Percentiles rank a stretch among this genome's conserved stretches.
phyloP scores from a whole-genome alignment of 352 stramenopile species.

The Globisporangium alternatum region DNA sequence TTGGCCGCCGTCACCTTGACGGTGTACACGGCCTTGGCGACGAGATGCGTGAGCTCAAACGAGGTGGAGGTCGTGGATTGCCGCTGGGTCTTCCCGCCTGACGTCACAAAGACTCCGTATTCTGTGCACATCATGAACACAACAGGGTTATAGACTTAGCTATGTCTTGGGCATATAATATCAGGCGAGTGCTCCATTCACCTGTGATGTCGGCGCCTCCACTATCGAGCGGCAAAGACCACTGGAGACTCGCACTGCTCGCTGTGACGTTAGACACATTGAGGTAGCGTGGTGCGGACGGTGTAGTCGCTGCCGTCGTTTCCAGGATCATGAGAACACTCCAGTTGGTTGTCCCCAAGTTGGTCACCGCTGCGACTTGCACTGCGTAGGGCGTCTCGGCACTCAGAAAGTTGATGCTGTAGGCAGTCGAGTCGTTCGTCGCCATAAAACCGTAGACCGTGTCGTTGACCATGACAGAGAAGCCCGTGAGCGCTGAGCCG shows the following conservation, averaged over 20 bases:
- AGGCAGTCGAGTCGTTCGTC: conserved; percentile 21
- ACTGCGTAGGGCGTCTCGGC: conserved; percentile 32
- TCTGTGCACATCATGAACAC: conserved; percentile 11
- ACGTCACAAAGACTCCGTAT: conserved; percentile 24
- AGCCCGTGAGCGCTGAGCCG: conserved; percentile 39
- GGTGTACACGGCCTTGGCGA: conserved; percentile 42
- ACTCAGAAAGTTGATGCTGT: conserved; percentile 28
- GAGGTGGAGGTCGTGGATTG: conserved; percentile 11
- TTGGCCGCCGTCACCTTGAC: conserved; percentile 52
- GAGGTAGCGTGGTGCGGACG: conserved; percentile 30
- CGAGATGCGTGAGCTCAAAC: conserved; percentile 26
- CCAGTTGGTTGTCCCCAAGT: conserved; percentile 36
- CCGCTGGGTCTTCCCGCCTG: conserved; percentile 18
- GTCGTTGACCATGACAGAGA: conserved; percentile 33
- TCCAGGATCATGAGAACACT: conserved; percentile 24
- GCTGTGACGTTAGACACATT: conserved; percentile 30
- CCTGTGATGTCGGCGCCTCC: conserved; percentile 42
- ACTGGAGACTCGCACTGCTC: conserved; percentile 33
- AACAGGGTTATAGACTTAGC: background rate
- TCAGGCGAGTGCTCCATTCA: conserved; percentile 10
- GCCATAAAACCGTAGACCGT: conserved; percentile 18
- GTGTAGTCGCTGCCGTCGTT: conserved; percentile 26
- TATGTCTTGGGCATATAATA: background rate
- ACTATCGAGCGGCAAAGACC: conserved; percentile 38
- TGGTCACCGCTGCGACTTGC: conserved; percentile 33